A percentile compares a stretch with the other conserved stretches of the same genome.
Evolutionary conservation across 2,329 filamentous ascomycete species (phyloP).

Genomic region (Ploettnerulaceae sp.): DNA sequence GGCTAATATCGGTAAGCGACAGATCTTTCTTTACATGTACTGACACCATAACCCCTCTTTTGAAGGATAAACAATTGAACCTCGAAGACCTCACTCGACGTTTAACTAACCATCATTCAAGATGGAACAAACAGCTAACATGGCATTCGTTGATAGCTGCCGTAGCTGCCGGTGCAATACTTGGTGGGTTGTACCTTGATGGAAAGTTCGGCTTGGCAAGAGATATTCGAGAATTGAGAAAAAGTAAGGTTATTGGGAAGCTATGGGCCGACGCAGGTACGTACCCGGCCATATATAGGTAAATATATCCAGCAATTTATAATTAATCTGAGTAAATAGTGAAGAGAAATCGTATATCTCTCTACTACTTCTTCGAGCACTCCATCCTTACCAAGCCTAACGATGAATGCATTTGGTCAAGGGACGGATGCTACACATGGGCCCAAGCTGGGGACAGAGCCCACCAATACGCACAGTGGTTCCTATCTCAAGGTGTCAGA

Average conservation of each 20-base stretch:
- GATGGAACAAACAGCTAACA: conserved; percentile 14
- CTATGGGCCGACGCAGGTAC: conserved; percentile 46
- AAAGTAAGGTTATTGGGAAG: conserved; percentile 40
- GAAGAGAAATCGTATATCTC: conserved; percentile 49
- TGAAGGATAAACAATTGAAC: not conserved
- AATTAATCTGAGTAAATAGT: not conserved
- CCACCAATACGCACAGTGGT: conserved; percentile 59
- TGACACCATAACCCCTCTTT: not conserved
- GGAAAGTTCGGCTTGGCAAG: conserved; percentile 63
- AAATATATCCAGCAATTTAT: not conserved
- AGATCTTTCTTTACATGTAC: not conserved
- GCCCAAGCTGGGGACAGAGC: conserved; percentile 49
- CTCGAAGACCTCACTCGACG: not conserved
- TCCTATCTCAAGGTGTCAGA: conserved; percentile 52
- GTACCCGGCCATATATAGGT: conserved; percentile 13
- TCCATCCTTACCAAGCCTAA: conserved; percentile 47
- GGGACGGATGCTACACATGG: conserved; percentile 55
- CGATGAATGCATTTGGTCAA: conserved; percentile 62
- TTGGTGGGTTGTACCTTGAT: conserved; percentile 56
- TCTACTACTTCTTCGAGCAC: conserved; percentile 63
- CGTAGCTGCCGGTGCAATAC: conserved; percentile 32
- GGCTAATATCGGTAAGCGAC: conserved; percentile 3
- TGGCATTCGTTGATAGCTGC: conserved; percentile 16
- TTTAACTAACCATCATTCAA: not conserved
- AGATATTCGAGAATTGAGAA: conserved; percentile 49